Percentiles rank a stretch among this genome's conserved stretches.
These are phyloP conservation scores for Fulvia fulva DNA, from an alignment of 2,329 filamentous ascomycete genomes.

Conservation along the genomic window DNA sequence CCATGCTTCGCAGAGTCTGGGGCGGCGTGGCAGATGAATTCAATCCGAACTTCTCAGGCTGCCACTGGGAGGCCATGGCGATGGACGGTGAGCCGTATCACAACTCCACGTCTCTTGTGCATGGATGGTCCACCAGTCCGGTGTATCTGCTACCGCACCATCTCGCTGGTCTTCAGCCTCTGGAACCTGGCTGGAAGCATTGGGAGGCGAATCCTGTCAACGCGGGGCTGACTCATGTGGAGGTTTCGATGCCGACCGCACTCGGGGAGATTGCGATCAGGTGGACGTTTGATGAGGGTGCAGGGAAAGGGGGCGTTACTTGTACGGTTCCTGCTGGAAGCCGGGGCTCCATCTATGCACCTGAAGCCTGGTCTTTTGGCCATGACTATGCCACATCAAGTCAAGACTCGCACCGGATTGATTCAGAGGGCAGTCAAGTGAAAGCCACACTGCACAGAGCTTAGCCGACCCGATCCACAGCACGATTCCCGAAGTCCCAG, in stretches of 20 bases:
- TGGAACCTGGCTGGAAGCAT: not conserved
- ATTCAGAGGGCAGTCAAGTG: not conserved
- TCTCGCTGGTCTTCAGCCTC: not conserved
- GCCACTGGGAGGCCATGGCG: slow-evolving; percentile 9
- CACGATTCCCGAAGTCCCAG: not conserved
- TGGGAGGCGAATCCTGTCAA: not conserved
- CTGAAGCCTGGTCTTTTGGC: not conserved
- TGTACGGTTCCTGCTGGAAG: not conserved
- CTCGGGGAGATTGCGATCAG: not conserved
- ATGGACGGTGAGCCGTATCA: not conserved
- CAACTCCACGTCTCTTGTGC: not conserved
- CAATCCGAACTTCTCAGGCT: slow-evolving; percentile 9
- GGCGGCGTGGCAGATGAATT: slow-evolving; percentile 6
- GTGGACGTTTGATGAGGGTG: not conserved
- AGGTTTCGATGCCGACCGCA: not conserved
- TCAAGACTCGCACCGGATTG: not conserved
- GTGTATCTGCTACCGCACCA: not conserved
- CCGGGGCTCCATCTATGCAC: not conserved
- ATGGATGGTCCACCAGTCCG: not conserved
- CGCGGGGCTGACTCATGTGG: not conserved
- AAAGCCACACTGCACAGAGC: not conserved
- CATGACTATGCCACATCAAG: not conserved
- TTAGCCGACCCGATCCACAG: not conserved
- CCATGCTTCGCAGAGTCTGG: slow-evolving; percentile 11
- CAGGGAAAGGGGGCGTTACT: not conserved